These are phyloP conservation scores for Macrocybe sp. DNA, from an alignment of 1,284 basidiomycete species.

Conservation along the genomic window DNA sequence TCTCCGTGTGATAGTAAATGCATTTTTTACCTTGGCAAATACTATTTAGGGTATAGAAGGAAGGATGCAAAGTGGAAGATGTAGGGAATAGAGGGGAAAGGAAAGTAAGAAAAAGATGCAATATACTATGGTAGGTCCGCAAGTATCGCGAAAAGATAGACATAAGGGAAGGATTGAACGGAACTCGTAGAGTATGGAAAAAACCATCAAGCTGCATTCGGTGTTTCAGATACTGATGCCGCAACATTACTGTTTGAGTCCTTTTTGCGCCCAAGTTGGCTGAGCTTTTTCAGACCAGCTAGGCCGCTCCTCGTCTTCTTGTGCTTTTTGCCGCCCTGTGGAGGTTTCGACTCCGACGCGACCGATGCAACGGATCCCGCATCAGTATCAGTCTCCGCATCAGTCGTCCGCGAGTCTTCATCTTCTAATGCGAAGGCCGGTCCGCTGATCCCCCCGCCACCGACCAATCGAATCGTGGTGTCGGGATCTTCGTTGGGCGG, in stretches of 20 bases:
- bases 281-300: slow-evolving; percentile 51
- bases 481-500: slow-evolving; percentile 22
- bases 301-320: slow-evolving; percentile 55
- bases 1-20: too few species aligned
- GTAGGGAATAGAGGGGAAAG: slow-evolving; percentile 3
- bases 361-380: slow-evolving; percentile 18
- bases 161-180: neutral
- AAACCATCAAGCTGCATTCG: slow-evolving; percentile 8
- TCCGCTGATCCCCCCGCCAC: slow-evolving; percentile 41
- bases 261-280: slow-evolving; percentile 47
- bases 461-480: slow-evolving; percentile 53
- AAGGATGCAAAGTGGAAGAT: neutral
- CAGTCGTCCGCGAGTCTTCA: slow-evolving; percentile 16
- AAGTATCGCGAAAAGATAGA: slow-evolving; percentile 4
- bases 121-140: slow-evolving; percentile 9
- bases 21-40: too few species aligned
- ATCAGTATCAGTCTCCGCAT: slow-evolving; percentile 22
- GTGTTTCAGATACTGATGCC: slow-evolving; percentile 17
- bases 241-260: slow-evolving; percentile 43
- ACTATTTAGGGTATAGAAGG: slow-evolving; percentile 9
- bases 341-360: slow-evolving; percentile 14
- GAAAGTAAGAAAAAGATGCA: slow-evolving; percentile 8
- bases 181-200: neutral
- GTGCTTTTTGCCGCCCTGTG: slow-evolving; percentile 29
- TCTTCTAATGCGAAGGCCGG: slow-evolving; percentile 20